Conservation (phyloP, 257 asterid genomes). For the Solanum appendiculatum region DNA sequence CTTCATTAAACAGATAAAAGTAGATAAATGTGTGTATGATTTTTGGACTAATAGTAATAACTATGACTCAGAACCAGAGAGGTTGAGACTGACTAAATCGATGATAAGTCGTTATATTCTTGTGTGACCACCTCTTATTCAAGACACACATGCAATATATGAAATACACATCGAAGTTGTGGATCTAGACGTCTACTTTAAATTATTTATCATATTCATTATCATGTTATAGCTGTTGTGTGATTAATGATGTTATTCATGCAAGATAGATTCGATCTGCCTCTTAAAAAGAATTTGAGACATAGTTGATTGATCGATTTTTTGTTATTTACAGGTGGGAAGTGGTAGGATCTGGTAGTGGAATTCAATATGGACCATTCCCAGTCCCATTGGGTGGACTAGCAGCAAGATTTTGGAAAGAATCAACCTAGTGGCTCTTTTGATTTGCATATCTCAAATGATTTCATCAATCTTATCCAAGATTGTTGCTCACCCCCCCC, state of each 20-base stretch:
- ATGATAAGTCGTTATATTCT: background rate
- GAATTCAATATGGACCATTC: conserved; percentile 67
- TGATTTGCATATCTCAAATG: background rate
- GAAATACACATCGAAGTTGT: background rate
- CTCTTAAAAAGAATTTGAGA: background rate
- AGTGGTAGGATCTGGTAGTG: conserved; percentile 49
- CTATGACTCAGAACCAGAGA: background rate
- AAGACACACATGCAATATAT: background rate
- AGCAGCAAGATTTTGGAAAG: conserved; percentile 58
- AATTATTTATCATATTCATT: background rate
- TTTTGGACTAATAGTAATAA: background rate
- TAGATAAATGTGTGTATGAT: background rate
- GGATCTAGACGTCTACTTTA: background rate
- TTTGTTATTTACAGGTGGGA: conserved; percentile 53
- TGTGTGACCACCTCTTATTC: background rate
- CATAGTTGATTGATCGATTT: background rate
- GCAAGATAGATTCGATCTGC: background rate
- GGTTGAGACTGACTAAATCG: background rate
- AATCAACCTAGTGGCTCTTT: background rate
- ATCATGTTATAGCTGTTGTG: background rate
- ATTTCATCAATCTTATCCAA: conserved; percentile 8
- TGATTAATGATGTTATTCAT: background rate
- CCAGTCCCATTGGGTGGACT: conserved; percentile 78
- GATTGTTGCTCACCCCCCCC: background rate
- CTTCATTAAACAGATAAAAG: background rate